phyloP scores from a whole-genome alignment of 148 eudicot species.

The Simmondsia chinensis region DNA sequence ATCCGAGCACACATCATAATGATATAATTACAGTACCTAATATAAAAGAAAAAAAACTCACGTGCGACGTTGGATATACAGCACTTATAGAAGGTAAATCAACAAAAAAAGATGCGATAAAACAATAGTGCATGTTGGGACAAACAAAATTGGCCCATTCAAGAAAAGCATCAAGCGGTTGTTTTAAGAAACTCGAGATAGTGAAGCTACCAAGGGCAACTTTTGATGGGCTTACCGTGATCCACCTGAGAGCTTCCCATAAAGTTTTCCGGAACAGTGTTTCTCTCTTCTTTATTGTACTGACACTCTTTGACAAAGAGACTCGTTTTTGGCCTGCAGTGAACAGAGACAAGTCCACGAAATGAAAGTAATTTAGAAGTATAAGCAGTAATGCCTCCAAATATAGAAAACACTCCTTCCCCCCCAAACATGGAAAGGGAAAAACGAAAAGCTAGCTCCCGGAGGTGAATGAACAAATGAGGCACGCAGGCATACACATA shows the following conservation, averaged over 20 bases:
- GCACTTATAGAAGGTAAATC: no score
- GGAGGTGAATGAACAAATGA: not conserved
- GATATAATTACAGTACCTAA: no score
- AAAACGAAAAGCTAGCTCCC: not conserved
- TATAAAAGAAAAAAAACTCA: no score
- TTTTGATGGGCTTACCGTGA: conserved; percentile 58
- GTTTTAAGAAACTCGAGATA: no score
- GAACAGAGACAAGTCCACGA: not conserved
- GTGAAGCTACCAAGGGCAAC: no score
- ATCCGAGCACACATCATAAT: no score
- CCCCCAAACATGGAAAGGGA: not conserved
- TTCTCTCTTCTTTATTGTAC: conserved; percentile 66
- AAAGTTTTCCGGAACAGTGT: conserved; percentile 36
- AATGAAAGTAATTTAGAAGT: not conserved
- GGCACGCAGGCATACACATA: no score
- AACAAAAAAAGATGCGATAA: no score
- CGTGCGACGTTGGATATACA: no score
- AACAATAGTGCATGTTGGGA: no score
- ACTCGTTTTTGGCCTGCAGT: conserved; percentile 24
- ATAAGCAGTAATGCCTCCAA: not conserved
- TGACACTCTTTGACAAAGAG: conserved; percentile 27
- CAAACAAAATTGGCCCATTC: no score
- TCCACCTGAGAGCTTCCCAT: conserved; percentile 25
- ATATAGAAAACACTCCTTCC: not conserved
- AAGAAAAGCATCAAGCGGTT: no score